These are phyloP conservation scores for Panicum hallii DNA, from an alignment of 202 grass and related monocot genomes.

Conservation along the genomic window DNA sequence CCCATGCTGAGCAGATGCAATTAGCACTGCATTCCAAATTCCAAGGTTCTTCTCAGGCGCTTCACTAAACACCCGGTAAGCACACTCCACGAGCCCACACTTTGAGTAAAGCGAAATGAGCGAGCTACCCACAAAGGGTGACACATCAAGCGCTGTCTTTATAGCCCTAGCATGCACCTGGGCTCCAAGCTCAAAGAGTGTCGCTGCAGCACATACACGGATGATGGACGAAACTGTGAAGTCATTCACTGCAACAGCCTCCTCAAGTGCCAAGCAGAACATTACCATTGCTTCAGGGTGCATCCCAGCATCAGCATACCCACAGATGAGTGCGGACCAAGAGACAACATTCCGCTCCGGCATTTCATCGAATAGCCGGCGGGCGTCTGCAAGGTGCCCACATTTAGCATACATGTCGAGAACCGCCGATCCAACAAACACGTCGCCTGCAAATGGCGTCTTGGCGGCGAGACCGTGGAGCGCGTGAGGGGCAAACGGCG, in stretches of 20 bases:
- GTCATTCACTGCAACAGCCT: constrained; percentile 73
- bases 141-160: constrained; percentile 67
- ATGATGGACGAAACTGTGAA: constrained; percentile 80
- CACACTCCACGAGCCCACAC: constrained; percentile 76
- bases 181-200: constrained; percentile 72
- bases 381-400: constrained; percentile 54
- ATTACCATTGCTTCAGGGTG: constrained; percentile 50
- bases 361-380: constrained; percentile 75
- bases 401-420: constrained; percentile 89
- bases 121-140: constrained; percentile 84
- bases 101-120: constrained; percentile 86
- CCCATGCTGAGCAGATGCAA: constrained; percentile 82
- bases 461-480: constrained; percentile 78
- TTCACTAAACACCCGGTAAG: constrained; percentile 71
- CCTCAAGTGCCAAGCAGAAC: constrained; percentile 63
- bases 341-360: constrained; percentile 86
- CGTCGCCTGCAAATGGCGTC: constrained; percentile 64
- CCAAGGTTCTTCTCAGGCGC: constrained; percentile 71
- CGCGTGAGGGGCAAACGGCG: constrained; percentile 47
- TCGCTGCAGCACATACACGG: constrained; percentile 66
- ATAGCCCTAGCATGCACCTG: constrained; percentile 69
- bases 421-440: constrained; percentile 76
- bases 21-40: constrained; percentile 86
- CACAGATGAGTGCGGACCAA: constrained; percentile 81
- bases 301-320: constrained; percentile 68